These are phyloP conservation scores for Apocynum venetum DNA, from an alignment of 257 asterid genomes.

Conservation along the genomic window DNA sequence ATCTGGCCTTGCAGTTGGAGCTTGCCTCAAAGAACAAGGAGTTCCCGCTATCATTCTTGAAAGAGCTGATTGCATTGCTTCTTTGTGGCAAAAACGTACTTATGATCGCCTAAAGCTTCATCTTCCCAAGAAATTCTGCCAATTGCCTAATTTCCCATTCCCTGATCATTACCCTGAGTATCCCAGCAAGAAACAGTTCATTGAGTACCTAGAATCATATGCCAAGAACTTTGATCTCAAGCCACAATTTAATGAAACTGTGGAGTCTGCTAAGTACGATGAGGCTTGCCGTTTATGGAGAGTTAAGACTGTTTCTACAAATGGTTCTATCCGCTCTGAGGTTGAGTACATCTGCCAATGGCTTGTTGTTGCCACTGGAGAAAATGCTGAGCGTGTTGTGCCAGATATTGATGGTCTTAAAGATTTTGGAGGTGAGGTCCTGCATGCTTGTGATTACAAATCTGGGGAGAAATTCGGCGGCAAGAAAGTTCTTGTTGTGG, in stretches of 20 bases:
- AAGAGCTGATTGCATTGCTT: constrained; percentile 78
- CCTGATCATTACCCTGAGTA: constrained; percentile 83
- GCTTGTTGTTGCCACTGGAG: constrained; percentile 89
- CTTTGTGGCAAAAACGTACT: constrained; percentile 84
- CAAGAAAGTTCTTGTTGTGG: constrained; percentile 78
- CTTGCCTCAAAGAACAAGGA: constrained; percentile 65
- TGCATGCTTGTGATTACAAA: constrained; percentile 76
- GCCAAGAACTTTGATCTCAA: constrained; percentile 46
- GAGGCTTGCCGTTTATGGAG: constrained; percentile 61
- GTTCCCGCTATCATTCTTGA: constrained; percentile 69
- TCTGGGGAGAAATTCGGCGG: constrained; percentile 64
- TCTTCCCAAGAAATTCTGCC: constrained; percentile 78
- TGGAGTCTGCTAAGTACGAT: constrained; percentile 73
- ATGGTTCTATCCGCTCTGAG: constrained; percentile 28
- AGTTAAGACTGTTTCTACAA: constrained; percentile 38
- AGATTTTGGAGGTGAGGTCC: constrained; percentile 60
- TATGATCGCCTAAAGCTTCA: constrained; percentile 83
- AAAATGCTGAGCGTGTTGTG: constrained; percentile 64
- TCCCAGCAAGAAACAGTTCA: constrained; percentile 63
- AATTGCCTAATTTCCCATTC: constrained; percentile 60
- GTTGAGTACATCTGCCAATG: constrained; percentile 84
- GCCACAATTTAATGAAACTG: constrained; percentile 70
- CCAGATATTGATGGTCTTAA: constrained; percentile 72
- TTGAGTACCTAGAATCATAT: constrained; percentile 65
- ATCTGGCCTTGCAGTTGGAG: constrained; percentile 90